Evolutionary conservation across 2,329 filamentous ascomycete genomes (phyloP).

Genomic region (Aspergillus amoenus): DNA sequence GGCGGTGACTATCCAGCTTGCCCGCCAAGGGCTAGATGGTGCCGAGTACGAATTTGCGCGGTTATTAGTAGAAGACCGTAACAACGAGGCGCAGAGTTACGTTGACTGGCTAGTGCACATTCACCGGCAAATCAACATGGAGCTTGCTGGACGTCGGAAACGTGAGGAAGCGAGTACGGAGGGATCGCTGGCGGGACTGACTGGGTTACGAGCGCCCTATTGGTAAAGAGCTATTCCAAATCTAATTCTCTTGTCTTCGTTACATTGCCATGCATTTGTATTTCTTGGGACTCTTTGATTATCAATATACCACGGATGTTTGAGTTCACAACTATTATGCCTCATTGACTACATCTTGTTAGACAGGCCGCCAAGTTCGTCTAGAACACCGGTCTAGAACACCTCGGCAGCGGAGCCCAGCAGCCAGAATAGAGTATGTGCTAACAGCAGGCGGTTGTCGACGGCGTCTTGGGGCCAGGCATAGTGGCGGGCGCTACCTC

Average conservation of each 20-base stretch:
- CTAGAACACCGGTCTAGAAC: constrained; percentile 5
- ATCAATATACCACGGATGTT: constrained; percentile 12
- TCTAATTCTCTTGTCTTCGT: constrained; percentile 7
- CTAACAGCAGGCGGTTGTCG: constrained; percentile 4
- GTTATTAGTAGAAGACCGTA: constrained; percentile 87
- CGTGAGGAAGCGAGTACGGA: constrained; percentile 45
- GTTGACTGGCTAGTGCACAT: constrained; percentile 98
- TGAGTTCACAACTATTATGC: background rate
- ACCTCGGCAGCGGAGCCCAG: background rate
- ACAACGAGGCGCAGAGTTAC: constrained; percentile 96
- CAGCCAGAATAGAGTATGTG: constrained; percentile 4
- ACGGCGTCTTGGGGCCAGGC: background rate
- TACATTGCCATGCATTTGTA: constrained; percentile 9
- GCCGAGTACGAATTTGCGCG: constrained; percentile 96
- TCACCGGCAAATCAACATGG: constrained; percentile 87
- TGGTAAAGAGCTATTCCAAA: constrained; percentile 33
- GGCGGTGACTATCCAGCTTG: constrained; percentile 83
- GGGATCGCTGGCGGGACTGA: constrained; percentile 45
- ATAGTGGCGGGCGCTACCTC: background rate
- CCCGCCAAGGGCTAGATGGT: constrained; percentile 87
- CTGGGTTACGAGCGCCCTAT: constrained; percentile 47
- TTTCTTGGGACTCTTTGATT: constrained; percentile 10
- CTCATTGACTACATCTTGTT: background rate
- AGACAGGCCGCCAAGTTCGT: background rate
- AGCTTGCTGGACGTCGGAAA: constrained; percentile 58